Evolutionary conservation across 345 rosid species (phyloP).

Genomic region (Salix arbutifolia): DNA sequence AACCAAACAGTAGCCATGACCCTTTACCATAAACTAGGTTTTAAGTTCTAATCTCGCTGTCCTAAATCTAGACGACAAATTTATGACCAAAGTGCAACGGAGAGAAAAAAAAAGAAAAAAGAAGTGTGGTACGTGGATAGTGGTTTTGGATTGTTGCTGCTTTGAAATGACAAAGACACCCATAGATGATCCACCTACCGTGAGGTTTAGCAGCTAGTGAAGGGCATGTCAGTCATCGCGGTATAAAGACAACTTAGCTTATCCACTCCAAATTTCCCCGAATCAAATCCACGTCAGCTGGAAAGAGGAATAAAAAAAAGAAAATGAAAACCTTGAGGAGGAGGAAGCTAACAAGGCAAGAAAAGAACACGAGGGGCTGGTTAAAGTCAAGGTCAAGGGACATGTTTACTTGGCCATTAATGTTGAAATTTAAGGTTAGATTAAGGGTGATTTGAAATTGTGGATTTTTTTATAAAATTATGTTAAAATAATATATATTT

Average conservation of each 20-base stretch:
- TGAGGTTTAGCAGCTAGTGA: background rate
- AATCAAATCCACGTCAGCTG: constrained; percentile 23
- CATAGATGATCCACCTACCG: background rate
- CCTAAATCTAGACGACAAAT: background rate
- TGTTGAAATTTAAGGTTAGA: no score
- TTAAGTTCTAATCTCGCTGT: background rate
- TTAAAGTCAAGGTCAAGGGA: background rate
- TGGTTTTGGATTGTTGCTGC: background rate
- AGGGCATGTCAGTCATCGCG: background rate
- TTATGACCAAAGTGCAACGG: background rate
- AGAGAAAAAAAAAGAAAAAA: background rate
- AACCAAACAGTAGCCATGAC: background rate
- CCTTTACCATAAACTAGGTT: background rate
- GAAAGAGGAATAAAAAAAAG: background rate
- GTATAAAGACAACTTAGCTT: background rate
- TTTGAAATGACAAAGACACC: background rate
- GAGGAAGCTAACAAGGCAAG: no score
- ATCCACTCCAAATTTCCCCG: constrained; percentile 8
- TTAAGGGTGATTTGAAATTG: no score
- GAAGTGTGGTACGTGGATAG: background rate
- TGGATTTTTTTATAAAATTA: no score
- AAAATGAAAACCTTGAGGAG: no score
- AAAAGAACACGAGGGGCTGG: no score
- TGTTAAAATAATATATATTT: no score
- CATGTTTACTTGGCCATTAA: no score